Conservation (phyloP, 2,329 filamentous ascomycete genomes). For the Calonectria ilicicola region DNA sequence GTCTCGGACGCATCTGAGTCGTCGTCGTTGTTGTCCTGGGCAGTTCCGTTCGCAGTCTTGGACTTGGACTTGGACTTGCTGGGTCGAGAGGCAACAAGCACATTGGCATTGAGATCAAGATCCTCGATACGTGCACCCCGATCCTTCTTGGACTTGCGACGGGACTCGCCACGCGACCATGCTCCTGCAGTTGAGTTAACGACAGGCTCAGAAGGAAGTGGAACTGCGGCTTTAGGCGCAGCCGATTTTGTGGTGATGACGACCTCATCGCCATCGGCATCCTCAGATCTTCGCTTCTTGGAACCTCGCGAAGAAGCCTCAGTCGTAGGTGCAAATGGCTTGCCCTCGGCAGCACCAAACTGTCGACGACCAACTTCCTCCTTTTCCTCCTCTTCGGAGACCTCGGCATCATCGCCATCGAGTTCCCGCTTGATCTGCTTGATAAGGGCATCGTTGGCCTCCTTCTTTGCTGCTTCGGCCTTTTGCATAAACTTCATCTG, state of each 20-base stretch:
- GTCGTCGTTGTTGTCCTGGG: conserved; percentile 46
- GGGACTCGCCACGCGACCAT: conserved; percentile 55
- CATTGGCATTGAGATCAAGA: conserved; percentile 55
- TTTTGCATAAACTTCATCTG: conserved; percentile 96
- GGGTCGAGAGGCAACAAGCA: conserved; percentile 46
- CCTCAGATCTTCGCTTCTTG: conserved; percentile 44
- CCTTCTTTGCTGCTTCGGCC: conserved; percentile 82
- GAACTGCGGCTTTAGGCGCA: conserved; percentile 16
- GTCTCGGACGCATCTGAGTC: conserved; percentile 56
- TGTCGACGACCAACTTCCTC: conserved; percentile 76
- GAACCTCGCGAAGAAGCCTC: conserved; percentile 44
- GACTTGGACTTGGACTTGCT: conserved; percentile 46
- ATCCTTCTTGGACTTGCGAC: conserved; percentile 53
- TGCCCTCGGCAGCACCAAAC: conserved; percentile 66
- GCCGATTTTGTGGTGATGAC: conserved; percentile 41
- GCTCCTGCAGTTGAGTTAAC: conserved; percentile 49
- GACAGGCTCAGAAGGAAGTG: conserved; percentile 27
- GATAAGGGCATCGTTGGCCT: conserved; percentile 83
- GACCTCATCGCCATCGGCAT: conserved; percentile 44
- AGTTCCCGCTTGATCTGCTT: conserved; percentile 78
- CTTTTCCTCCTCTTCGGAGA: conserved; percentile 64
- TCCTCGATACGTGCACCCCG: conserved; percentile 47
- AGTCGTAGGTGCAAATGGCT: conserved; percentile 46
- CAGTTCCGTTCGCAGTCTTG: conserved; percentile 22
- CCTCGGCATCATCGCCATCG: conserved; percentile 68